Percentiles rank a stretch among this genome's conserved stretches.
Conservation (phyloP, 2,329 filamentous ascomycete species). For the Aspergillus jensenii region DNA sequence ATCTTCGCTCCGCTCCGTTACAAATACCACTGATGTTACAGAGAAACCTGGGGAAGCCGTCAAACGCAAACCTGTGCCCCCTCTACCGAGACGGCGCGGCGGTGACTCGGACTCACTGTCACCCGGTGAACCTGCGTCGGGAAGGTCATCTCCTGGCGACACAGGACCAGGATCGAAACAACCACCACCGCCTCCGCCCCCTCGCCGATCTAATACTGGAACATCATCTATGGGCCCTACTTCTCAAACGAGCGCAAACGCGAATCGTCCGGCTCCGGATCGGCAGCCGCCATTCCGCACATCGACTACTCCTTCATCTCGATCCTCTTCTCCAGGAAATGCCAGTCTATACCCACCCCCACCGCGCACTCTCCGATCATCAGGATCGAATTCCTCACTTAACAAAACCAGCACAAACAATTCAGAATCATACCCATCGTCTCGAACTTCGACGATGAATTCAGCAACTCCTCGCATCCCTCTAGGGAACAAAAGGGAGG, state of each 20-base stretch:
- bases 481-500: constrained; percentile 48
- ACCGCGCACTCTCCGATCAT: constrained; percentile 18
- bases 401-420: constrained; percentile 17
- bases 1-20: constrained; percentile 38
- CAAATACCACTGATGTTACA: constrained; percentile 23
- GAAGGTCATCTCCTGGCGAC: background rate
- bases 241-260: constrained; percentile 15
- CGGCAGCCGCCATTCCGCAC: constrained; percentile 27
- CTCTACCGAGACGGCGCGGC: constrained; percentile 38
- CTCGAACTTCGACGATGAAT: constrained; percentile 6
- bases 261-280: constrained; percentile 20
- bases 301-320: constrained; percentile 20
- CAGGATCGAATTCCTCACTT: constrained; percentile 24
- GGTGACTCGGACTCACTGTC: constrained; percentile 13
- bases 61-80: constrained; percentile 37
- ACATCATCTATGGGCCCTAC: constrained; percentile 18
- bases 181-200: constrained; percentile 31
- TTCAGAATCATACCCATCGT: constrained; percentile 19
- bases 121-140: background rate
- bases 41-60: constrained; percentile 21
- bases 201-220: constrained; percentile 31
- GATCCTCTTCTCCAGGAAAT: constrained; percentile 28
- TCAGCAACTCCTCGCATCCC: constrained; percentile 26
- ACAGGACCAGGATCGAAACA: constrained; percentile 20
- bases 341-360: constrained; percentile 24